A percentile compares a stretch with the other conserved stretches of the same genome.
Evolutionary conservation across 371 early-diverging fungal genomes (phyloP).

Genomic region (Mucor mucedo): DNA sequence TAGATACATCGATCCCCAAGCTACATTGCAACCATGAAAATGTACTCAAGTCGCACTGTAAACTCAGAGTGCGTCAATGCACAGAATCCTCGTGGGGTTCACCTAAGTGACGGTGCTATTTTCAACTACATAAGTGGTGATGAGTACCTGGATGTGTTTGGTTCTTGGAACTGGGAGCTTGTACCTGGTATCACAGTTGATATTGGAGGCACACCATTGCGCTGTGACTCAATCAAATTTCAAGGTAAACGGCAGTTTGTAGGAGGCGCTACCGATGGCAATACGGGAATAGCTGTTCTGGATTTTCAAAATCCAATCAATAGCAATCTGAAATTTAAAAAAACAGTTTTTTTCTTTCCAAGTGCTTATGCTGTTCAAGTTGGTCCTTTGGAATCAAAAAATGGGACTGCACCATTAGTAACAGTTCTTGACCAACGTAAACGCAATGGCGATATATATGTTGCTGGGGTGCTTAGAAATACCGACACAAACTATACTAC

Average conservation of each 20-base stretch:
- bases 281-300: conserved; percentile 35
- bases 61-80: conserved; percentile 40
- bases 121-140: conserved; percentile 36
- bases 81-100: conserved; percentile 34
- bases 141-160: conserved; percentile 38
- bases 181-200: conserved; percentile 40
- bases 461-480: conserved; percentile 15
- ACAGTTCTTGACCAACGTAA: conserved; percentile 40
- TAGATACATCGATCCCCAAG: conserved; percentile 35
- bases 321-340: conserved; percentile 31
- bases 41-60: conserved; percentile 39
- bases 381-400: conserved; percentile 23
- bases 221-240: conserved; percentile 12
- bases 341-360: conserved; percentile 40
- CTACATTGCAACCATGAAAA: conserved; percentile 39
- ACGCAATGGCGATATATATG: conserved; percentile 28
- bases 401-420: conserved; percentile 16
- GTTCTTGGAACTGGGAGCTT: conserved; percentile 37
- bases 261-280: conserved; percentile 33
- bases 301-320: conserved; percentile 35
- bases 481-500: conserved; percentile 12
- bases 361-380: conserved; percentile 36
- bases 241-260: conserved; percentile 25
- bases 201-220: conserved; percentile 23
- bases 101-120: conserved; percentile 37